Evolutionary conservation across 2,329 filamentous ascomycete genomes (phyloP).

Genomic region (Fusarium sp.): DNA sequence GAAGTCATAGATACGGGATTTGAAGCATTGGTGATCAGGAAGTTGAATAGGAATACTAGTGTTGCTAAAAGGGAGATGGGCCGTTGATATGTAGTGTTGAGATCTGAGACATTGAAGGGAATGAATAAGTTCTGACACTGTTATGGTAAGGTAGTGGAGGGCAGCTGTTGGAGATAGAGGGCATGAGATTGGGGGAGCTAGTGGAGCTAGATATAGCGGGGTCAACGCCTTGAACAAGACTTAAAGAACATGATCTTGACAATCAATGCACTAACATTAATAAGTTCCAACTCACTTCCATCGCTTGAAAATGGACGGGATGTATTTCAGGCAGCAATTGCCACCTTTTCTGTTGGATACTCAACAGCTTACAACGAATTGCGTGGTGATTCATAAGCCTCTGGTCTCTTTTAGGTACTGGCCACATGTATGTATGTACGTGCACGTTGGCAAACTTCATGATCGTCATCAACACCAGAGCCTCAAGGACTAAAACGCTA

Average conservation of each 20-base stretch:
- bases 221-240: conserved; percentile 14
- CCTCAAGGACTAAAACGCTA: conserved; percentile 32
- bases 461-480: conserved; percentile 37
- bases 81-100: conserved; percentile 13
- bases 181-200: conserved; percentile 25
- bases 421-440: conserved; percentile 3
- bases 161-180: conserved; percentile 3
- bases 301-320: not conserved
- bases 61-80: not conserved
- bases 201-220: conserved; percentile 36
- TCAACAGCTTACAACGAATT: conserved; percentile 3
- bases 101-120: conserved; percentile 21
- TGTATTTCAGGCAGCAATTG: conserved; percentile 12
- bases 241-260: conserved; percentile 19
- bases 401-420: not conserved
- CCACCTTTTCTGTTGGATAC: not conserved
- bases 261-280: not conserved
- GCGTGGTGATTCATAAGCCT: conserved; percentile 25
- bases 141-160: not conserved
- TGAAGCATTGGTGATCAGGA: conserved; percentile 8
- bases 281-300: not conserved
- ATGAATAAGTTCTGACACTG: conserved; percentile 9
- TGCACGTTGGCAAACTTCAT: conserved; percentile 32
- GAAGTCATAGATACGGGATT: conserved; percentile 1
- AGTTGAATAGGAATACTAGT: not conserved